Conservation (phyloP, 2,329 filamentous ascomycete species). For the Aspergillus latus region DNA sequence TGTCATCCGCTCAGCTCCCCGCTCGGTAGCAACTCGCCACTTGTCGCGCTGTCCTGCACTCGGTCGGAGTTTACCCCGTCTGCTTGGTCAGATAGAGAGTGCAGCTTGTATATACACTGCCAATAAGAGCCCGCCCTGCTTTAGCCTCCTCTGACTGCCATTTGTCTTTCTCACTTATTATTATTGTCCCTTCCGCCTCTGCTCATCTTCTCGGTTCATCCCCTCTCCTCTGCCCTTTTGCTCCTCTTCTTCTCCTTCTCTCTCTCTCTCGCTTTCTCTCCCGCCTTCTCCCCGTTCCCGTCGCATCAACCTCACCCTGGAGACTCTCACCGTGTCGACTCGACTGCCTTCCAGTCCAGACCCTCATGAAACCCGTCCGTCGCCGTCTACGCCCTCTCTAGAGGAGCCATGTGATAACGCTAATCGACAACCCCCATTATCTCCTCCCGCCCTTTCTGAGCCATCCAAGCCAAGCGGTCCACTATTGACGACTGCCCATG, state of each 20-base stretch:
- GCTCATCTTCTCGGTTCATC: neutral
- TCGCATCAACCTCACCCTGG: slow-evolving; percentile 16
- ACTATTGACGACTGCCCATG: slow-evolving; percentile 29
- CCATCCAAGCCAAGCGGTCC: slow-evolving; percentile 26
- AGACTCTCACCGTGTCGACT: slow-evolving; percentile 20
- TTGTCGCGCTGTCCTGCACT: slow-evolving; percentile 7
- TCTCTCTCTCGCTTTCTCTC: slow-evolving; percentile 1
- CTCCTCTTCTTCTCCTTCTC: neutral
- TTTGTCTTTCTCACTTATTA: slow-evolving; percentile 3
- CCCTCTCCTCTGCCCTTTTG: neutral
- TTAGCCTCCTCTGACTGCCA: slow-evolving; percentile 11
- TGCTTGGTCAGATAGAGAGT: slow-evolving; percentile 1
- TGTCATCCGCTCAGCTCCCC: slow-evolving; percentile 18
- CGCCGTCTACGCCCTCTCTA: slow-evolving; percentile 20
- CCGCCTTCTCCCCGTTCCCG: neutral
- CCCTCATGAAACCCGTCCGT: slow-evolving; percentile 23
- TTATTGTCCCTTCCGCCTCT: slow-evolving; percentile 2
- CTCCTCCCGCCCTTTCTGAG: slow-evolving; percentile 25
- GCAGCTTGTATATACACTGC: slow-evolving; percentile 8
- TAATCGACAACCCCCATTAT: slow-evolving; percentile 34
- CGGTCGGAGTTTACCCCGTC: slow-evolving; percentile 17
- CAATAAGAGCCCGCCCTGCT: slow-evolving; percentile 7
- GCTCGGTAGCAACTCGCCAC: slow-evolving; percentile 2
- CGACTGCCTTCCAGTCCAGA: slow-evolving; percentile 4
- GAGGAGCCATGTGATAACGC: slow-evolving; percentile 45